These are phyloP conservation scores for Monosporascus sp. DNA, from an alignment of 2,329 filamentous ascomycete species.

Conservation along the genomic window DNA sequence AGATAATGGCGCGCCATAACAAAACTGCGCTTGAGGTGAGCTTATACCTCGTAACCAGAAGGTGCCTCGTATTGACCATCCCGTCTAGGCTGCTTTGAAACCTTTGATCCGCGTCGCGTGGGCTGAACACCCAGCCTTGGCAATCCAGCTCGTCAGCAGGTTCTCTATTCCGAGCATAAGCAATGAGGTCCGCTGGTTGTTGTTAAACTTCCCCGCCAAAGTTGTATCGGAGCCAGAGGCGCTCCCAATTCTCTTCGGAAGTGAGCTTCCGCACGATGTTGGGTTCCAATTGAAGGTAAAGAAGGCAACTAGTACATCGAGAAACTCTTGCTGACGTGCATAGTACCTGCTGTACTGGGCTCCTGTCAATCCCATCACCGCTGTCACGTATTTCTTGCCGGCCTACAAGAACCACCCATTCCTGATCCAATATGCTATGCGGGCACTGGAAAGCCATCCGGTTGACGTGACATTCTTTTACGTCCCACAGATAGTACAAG, in stretches of 20 bases:
- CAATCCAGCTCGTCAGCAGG: constrained; percentile 75
- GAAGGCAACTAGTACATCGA: constrained; percentile 1
- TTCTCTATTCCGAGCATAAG: constrained; percentile 72
- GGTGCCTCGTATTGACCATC: constrained; percentile 8
- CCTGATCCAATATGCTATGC: constrained; percentile 94
- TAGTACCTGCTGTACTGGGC: constrained; percentile 91
- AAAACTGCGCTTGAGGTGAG: constrained; percentile 37
- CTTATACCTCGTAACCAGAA: not conserved
- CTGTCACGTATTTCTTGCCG: constrained; percentile 88
- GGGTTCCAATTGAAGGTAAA: constrained; percentile 76
- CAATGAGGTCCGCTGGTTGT: constrained; percentile 70
- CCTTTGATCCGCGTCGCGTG: constrained; percentile 77
- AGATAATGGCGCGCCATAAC: constrained; percentile 34
- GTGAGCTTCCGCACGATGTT: constrained; percentile 71
- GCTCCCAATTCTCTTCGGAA: constrained; percentile 74
- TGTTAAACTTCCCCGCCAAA: constrained; percentile 80
- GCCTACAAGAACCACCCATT: constrained; percentile 88
- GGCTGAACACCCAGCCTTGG: constrained; percentile 77
- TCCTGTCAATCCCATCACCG: constrained; percentile 85
- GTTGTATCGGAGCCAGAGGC: constrained; percentile 78
- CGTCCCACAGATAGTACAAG: constrained; percentile 95
- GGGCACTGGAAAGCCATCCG: constrained; percentile 85
- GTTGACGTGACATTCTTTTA: constrained; percentile 99
- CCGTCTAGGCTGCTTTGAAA: constrained; percentile 46
- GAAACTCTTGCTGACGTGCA: constrained; percentile 21